phyloP scores from a whole-genome alignment of 139 green algal genomes.

The Penium margaritaceum region DNA sequence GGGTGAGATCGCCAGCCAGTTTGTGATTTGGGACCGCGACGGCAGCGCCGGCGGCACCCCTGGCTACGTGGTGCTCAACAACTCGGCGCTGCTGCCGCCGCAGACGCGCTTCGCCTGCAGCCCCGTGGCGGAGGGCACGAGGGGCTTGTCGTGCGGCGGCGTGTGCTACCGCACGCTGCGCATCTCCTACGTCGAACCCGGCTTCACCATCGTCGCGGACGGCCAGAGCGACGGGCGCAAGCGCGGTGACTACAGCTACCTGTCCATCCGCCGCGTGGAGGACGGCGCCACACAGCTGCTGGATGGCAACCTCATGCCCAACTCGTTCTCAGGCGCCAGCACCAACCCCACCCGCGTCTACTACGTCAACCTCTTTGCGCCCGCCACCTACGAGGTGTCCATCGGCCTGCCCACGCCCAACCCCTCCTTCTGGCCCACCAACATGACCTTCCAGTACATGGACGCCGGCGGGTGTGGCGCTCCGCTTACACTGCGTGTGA shows the following conservation, averaged over 20 bases:
- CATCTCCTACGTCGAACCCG: constrained; percentile 19
- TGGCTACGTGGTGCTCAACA: constrained; percentile 24
- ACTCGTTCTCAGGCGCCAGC: too few species aligned
- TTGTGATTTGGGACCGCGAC: constrained; percentile 19
- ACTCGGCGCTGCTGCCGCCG: constrained; percentile 13
- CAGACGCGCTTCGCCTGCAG: constrained; percentile 9
- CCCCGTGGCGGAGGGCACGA: constrained; percentile 1
- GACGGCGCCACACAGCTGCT: too few species aligned
- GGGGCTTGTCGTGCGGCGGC: constrained; percentile 7
- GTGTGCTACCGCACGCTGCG: constrained; percentile 26
- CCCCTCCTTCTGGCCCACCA: neutral
- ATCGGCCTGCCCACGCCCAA: neutral
- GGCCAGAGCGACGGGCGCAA: neutral
- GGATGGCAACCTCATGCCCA: neutral
- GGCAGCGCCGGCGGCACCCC: constrained; percentile 2
- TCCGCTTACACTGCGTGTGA: neutral
- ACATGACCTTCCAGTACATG: neutral
- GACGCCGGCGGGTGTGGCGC: neutral
- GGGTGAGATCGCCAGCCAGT: too few species aligned
- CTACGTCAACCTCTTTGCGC: too few species aligned
- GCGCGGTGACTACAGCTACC: neutral
- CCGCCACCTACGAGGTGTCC: constrained; percentile 1
- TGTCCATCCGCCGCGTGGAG: neutral
- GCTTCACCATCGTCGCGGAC: too few species aligned
- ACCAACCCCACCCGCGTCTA: too few species aligned